Evolutionary conservation across 768 basidiomycete genomes (phyloP).

Genomic region (Phanerodontia chrysosporium): DNA sequence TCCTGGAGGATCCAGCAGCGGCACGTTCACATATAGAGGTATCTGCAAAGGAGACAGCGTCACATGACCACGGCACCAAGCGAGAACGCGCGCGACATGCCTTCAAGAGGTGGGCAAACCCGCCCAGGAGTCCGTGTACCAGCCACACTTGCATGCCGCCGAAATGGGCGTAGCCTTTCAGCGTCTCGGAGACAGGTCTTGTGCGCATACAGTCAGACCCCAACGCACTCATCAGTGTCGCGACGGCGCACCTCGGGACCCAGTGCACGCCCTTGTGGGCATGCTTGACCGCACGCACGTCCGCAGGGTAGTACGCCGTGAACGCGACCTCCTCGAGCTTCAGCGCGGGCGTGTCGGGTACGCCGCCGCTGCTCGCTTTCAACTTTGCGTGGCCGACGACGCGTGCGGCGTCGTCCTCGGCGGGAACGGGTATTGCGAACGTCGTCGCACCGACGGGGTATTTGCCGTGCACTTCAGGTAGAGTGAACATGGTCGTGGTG

Average conservation of each 20-base stretch:
- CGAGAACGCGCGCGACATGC: background rate
- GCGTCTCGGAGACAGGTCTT: slow-evolving; percentile 13
- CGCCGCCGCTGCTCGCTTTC: slow-evolving; percentile 25
- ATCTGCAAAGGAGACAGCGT: slow-evolving; percentile 7
- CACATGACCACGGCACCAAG: background rate
- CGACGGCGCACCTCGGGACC: slow-evolving; percentile 48
- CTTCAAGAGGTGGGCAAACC: background rate
- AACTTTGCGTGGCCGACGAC: slow-evolving; percentile 37
- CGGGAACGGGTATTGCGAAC: slow-evolving; percentile 42
- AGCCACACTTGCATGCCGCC: slow-evolving; percentile 5
- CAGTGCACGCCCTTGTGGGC: slow-evolving; percentile 45
- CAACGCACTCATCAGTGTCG: background rate
- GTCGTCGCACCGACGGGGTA: slow-evolving; percentile 60
- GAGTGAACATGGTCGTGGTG: slow-evolving; percentile 35
- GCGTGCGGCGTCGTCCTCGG: slow-evolving; percentile 23
- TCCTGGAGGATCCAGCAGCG: slow-evolving; percentile 14
- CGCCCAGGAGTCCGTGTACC: background rate
- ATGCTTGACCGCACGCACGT: slow-evolving; percentile 22
- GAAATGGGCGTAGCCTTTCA: slow-evolving; percentile 19
- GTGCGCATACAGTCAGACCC: background rate
- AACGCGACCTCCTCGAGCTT: slow-evolving; percentile 59
- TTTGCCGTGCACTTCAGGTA: slow-evolving; percentile 39
- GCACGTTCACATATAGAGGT: slow-evolving; percentile 15
- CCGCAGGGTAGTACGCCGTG: slow-evolving; percentile 62
- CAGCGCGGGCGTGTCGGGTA: slow-evolving; percentile 38